phyloP scores from a whole-genome alignment of 192 early-diverging fungal genomes.

The Fimicolochytrium jonesii region DNA sequence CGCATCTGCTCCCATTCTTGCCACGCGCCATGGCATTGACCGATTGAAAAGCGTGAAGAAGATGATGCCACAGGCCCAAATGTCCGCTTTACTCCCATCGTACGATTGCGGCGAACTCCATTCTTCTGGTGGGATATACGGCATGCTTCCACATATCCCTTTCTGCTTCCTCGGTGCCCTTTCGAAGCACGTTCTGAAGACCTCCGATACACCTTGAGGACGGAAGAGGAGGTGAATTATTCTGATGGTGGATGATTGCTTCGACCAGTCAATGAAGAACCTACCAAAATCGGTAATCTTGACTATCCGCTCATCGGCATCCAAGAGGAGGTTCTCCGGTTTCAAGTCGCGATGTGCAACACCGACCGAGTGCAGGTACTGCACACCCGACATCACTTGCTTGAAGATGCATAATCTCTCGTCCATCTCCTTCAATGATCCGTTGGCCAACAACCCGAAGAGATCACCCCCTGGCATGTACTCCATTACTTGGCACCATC shows the following conservation, averaged over 20 bases:
- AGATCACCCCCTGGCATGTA: conserved; percentile 55
- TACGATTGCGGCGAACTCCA: conserved; percentile 37
- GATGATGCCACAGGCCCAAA: conserved; percentile 55
- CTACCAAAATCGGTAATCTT: conserved; percentile 58
- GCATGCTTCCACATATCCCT: conserved; percentile 48
- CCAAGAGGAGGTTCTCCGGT: conserved; percentile 53
- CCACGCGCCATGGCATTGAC: conserved; percentile 45
- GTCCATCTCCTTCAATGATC: conserved; percentile 29
- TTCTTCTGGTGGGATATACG: conserved; percentile 60
- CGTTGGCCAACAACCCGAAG: conserved; percentile 30
- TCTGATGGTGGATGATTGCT: no score
- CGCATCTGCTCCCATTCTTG: conserved; percentile 30
- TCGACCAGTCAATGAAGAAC: background rate
- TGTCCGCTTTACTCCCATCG: conserved; percentile 45
- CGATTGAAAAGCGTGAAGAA: conserved; percentile 41
- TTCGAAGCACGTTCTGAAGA: conserved; percentile 48
- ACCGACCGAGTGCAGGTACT: conserved; percentile 51
- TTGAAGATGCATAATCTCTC: conserved; percentile 53
- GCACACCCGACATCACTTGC: conserved; percentile 45
- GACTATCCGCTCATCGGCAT: conserved; percentile 36
- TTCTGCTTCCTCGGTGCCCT: conserved; percentile 31
- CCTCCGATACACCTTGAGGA: conserved; percentile 50
- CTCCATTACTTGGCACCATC: conserved; percentile 56
- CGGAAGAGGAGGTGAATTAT: background rate
- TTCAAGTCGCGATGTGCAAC: conserved; percentile 52